Evolutionary conservation across 2,329 filamentous ascomycete species (phyloP), one percentile per base, ranked within the genome.

Genomic region (Monascus ruber): DNA sequence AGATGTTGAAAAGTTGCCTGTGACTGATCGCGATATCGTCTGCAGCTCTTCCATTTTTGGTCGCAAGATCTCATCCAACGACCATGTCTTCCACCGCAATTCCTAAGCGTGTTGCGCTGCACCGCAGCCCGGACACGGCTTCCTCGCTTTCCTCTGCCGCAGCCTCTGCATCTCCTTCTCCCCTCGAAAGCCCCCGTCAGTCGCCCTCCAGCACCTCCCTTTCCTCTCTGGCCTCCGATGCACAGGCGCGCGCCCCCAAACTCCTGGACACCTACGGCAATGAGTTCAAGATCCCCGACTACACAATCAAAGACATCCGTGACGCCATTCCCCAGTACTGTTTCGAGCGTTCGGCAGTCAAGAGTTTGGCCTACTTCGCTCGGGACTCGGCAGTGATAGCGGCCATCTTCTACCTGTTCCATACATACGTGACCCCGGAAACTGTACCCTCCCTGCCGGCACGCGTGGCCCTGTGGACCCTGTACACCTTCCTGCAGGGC

Each of bases 291-390:
- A 74, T 94, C 41, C 91, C 91, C 51, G 82, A 96, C 68, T 98
- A 83, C 72, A 94, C 87, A 60, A 94, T 98, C 75, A 94, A 94
- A 74, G 48, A 98, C 60, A 89, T 98, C 60, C 82, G 86, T 57
- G 84, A 94, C 68, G 91, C 91, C 62, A 98, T 98, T 52, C 91
- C 91, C 48, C 86, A 88, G 67, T 91, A 95, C 74, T 98, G 91
- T 76, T 96, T 83, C 65, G 74, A 95, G 71, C 83, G 91, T 45
- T 94, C 85, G 35, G 84, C 77, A 45, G 61, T 77, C 48, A 78
- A 70, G 49, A 83, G 88, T 49, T 72, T 95, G 59, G 68, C 62
- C 56, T 96, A 96, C 66, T 88, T 96, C 54, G 74, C 79, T 56
- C 81, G 89, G 46, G 91, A 98, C 65, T 62, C 93, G 34, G 64